Base-by-base conservation (phyloP, 192 early-diverging fungal genomes). In the Backusella liffmaniae region DNA sequence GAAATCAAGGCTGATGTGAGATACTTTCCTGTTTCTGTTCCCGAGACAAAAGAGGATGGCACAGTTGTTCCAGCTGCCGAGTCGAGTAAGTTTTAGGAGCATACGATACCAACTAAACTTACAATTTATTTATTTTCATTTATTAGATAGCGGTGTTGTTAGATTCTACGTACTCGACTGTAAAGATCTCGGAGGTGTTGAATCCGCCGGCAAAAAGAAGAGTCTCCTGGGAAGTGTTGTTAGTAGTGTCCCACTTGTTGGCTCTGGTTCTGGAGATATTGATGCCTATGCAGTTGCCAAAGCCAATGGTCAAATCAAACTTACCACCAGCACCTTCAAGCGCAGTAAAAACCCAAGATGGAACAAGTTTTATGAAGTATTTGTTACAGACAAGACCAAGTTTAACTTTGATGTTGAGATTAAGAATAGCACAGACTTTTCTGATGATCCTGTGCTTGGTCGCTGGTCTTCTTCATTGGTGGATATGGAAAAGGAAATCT, bases 321-420 rank as follows among this genome's bases (percentile, higher is more conserved):
- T 88, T 35, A 76, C 76, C n/a, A 94, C 96, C 23, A 90, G 88
- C 44, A 83, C 81, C 32, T 88, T 90, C 68, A 94, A 89, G 66
- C 86, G 89, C 73, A 95, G 91, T 30, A 88, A 89, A 73, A 93
- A 90, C 62, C 96, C 96, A 32, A 86, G 90, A 35, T 98, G 94
- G 94, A 92, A 94, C 62, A 83, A 86, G 3, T 88, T 84, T 72
- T 82, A 89, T 62, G 92, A 93, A 72, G 71, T 91, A 5, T 95
- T 94, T 84, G 84, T 96, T 44, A 83, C 89, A 10, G 92, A 96
- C 78, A 83, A 91, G 44, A 84, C 89, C 15, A 73, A 77, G 0
- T 84, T 91, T 29, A 78, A 88, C 18, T 84, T 95, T 46, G 79
- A 76, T 12, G 83, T 96, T 73, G 80, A 82, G 30, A 85, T 96